Conservation (phyloP, 257 asterid genomes). For the Gynochthodes officinalis region DNA sequence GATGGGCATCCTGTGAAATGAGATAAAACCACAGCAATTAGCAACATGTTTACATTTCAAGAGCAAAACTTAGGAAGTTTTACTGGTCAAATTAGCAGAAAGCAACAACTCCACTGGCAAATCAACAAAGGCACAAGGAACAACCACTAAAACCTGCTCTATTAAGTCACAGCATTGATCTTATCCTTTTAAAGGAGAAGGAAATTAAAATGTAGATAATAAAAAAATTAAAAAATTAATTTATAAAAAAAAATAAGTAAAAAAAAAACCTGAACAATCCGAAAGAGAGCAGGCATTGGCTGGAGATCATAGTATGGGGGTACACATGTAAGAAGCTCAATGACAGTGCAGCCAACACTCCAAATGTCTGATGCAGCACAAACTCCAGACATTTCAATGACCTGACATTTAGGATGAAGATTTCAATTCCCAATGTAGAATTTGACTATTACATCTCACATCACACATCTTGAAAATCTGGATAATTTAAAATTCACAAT, state of each 20-base stretch:
- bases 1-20: conserved; percentile 45
- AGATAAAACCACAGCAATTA: neutral
- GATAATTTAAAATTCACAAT: neutral
- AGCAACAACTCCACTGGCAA: conserved; percentile 1
- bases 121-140: neutral
- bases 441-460: neutral
- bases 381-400: conserved; percentile 99
- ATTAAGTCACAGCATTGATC: neutral
- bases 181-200: neutral
- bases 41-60: neutral
- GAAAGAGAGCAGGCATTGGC: conserved; percentile 99
- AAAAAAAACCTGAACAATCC: conserved; percentile 84
- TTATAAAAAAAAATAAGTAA: no score
- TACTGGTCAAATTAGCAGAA: neutral
- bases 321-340: conserved; percentile 93
- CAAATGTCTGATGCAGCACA: conserved; percentile 99
- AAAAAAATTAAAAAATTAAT: no score
- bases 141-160: neutral
- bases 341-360: conserved; percentile 99
- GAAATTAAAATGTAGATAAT: conserved; percentile 11
- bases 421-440: neutral
- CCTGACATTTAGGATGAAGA: conserved; percentile 43
- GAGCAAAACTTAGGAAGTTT: neutral
- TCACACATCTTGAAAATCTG: neutral
- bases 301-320: conserved; percentile 97